These are phyloP conservation scores for Xylariales sp. DNA, from an alignment of 2,329 filamentous ascomycete species.

Conservation along the genomic window DNA sequence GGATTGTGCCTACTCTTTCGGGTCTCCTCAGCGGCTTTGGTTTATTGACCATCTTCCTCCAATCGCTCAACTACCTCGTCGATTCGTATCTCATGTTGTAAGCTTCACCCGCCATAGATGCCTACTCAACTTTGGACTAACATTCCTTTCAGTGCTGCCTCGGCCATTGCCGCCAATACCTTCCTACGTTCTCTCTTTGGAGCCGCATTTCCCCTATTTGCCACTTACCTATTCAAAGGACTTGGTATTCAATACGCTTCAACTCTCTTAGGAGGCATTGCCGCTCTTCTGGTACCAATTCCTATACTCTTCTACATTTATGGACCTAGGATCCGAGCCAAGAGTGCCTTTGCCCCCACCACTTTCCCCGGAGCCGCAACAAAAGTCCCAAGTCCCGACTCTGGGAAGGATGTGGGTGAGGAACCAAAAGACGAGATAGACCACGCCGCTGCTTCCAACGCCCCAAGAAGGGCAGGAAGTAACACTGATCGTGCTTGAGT, in stretches of 20 bases:
- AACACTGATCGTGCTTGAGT: slow-evolving; percentile 42
- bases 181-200: slow-evolving; percentile 83
- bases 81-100: slow-evolving; percentile 77
- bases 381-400: slow-evolving; percentile 32
- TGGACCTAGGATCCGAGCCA: slow-evolving; percentile 66
- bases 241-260: slow-evolving; percentile 72
- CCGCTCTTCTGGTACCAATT: slow-evolving; percentile 68
- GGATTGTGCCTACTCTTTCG: slow-evolving; percentile 72
- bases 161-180: slow-evolving; percentile 84
- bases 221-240: slow-evolving; percentile 74
- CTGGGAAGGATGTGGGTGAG: slow-evolving; percentile 46
- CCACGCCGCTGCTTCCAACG: slow-evolving; percentile 51
- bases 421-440: slow-evolving; percentile 50
- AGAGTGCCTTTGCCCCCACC: slow-evolving; percentile 68
- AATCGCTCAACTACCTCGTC: slow-evolving; percentile 83
- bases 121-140: slow-evolving; percentile 24
- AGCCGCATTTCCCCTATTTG: slow-evolving; percentile 83
- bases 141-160: slow-evolving; percentile 66
- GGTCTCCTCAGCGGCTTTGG: slow-evolving; percentile 77
- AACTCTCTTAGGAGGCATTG: slow-evolving; percentile 71
- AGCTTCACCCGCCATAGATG: slow-evolving; percentile 38
- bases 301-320: slow-evolving; percentile 72
- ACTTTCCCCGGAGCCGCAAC: slow-evolving; percentile 29
- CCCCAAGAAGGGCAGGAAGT: slow-evolving; percentile 48
- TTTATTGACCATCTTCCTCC: slow-evolving; percentile 85